Conservation (phyloP, 805 yeast genomes). For the Zygoascus tannicola region DNA sequence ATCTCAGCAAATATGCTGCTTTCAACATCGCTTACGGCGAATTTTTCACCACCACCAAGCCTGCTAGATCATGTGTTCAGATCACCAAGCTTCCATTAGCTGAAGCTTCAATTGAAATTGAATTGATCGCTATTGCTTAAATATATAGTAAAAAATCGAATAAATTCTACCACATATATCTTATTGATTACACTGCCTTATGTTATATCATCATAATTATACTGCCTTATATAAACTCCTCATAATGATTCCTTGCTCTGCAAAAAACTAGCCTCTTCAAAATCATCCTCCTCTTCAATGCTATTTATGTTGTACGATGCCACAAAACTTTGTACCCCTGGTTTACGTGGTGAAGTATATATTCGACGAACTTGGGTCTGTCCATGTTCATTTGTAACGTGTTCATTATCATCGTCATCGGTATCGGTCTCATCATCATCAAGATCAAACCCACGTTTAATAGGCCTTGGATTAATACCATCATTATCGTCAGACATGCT, state of each 20-base stretch:
- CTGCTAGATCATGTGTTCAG: conserved; percentile 98
- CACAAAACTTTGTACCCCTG: conserved; percentile 14
- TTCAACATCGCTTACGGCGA: conserved; percentile 76
- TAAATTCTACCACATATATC: no score
- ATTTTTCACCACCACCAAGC: conserved; percentile 34
- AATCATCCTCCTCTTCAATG: conserved; percentile 17
- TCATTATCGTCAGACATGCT: not conserved
- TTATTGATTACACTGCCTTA: no score
- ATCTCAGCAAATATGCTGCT: conserved; percentile 75
- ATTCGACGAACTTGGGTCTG: not conserved
- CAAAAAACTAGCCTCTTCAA: conserved; percentile 25
- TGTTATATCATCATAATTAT: no score
- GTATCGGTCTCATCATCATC: not conserved
- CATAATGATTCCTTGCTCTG: conserved; percentile 7
- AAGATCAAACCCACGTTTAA: conserved; percentile 5
- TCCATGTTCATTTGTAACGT: not conserved
- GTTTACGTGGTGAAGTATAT: not conserved
- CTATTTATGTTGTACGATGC: conserved; percentile 10
- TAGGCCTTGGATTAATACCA: not conserved
- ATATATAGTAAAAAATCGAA: not conserved
- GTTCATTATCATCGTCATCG: conserved; percentile 5
- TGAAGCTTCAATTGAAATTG: conserved; percentile 71
- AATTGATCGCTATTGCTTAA: conserved; percentile 73
- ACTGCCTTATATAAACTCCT: no score
- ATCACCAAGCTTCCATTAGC: conserved; percentile 86